Evolutionary conservation across 2,329 filamentous ascomycete genomes (phyloP).

Genomic region (Botrytis fabae): DNA sequence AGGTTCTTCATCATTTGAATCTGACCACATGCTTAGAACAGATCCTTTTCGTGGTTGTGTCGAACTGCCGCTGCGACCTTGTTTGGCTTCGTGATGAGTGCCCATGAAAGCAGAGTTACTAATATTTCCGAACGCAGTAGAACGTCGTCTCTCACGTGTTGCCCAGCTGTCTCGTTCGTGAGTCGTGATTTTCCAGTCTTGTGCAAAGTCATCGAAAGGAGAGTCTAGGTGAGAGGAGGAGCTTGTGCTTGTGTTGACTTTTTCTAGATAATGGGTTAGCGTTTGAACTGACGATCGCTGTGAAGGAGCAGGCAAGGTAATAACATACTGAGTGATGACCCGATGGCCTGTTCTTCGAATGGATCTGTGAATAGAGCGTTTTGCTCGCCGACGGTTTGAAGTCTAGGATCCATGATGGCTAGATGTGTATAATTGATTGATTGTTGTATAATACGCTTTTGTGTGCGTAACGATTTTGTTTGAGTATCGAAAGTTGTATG

Average conservation of each 20-base stretch:
- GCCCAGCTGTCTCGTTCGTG: conserved; percentile 18
- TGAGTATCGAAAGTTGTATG: neutral
- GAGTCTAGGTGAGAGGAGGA: conserved; percentile 1
- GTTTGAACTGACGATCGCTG: neutral
- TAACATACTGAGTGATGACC: conserved; percentile 7
- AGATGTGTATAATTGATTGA: conserved; percentile 1
- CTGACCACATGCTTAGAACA: conserved; percentile 18
- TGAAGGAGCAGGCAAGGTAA: neutral
- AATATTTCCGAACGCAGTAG: conserved; percentile 15
- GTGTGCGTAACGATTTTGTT: neutral
- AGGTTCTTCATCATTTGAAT: conserved; percentile 10
- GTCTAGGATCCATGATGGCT: conserved; percentile 7
- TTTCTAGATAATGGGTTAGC: neutral
- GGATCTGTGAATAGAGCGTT: neutral
- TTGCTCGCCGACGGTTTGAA: neutral
- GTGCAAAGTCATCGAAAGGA: conserved; percentile 23
- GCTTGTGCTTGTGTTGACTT: neutral
- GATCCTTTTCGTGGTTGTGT: conserved; percentile 2
- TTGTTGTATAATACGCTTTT: neutral
- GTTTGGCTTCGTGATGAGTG: conserved; percentile 10
- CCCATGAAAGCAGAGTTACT: conserved; percentile 20
- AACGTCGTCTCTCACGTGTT: conserved; percentile 9
- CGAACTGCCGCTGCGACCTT: conserved; percentile 5
- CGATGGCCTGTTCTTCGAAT: neutral
- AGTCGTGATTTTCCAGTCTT: conserved; percentile 19